phyloP scores from a whole-genome alignment of 495 filamentous ascomycete genomes.

The Neurospora sp. region DNA sequence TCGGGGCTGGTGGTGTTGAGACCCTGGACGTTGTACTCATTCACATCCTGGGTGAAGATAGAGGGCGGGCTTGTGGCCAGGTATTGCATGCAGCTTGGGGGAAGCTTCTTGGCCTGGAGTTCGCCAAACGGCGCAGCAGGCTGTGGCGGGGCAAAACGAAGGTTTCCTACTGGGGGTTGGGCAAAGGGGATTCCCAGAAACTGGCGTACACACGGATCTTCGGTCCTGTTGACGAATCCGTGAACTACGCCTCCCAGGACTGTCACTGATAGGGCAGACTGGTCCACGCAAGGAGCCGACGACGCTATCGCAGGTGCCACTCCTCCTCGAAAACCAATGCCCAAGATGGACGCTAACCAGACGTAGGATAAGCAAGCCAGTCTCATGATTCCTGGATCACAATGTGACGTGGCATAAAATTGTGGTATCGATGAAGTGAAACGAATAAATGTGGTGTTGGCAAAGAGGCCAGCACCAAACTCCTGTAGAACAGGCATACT shows the following conservation, averaged over 20 bases:
- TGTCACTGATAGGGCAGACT: slow-evolving; percentile 3
- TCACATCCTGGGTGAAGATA: slow-evolving; percentile 13
- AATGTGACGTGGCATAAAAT: not conserved
- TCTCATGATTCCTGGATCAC: not conserved
- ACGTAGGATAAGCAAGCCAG: not conserved
- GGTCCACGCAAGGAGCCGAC: not conserved
- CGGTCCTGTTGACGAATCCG: slow-evolving; percentile 4
- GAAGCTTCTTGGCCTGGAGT: slow-evolving; percentile 7
- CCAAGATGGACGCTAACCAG: not conserved
- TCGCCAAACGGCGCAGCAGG: slow-evolving; percentile 5
- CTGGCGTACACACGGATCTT: slow-evolving; percentile 10
- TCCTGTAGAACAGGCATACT: not conserved
- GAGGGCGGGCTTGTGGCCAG: slow-evolving; percentile 1
- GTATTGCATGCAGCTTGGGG: slow-evolving; percentile 16
- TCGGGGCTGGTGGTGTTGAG: slow-evolving; percentile 5
- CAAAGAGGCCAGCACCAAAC: not conserved
- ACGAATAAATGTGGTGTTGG: not conserved
- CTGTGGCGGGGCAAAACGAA: slow-evolving; percentile 33
- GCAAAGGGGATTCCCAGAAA: slow-evolving; percentile 51
- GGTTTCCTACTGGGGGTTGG: slow-evolving; percentile 34
- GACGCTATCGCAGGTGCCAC: not conserved
- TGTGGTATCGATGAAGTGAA: not conserved
- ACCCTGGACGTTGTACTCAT: slow-evolving; percentile 16
- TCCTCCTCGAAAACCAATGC: not conserved
- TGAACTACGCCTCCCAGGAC: slow-evolving; percentile 2